phyloP scores from a whole-genome alignment of 768 basidiomycete species.

The Suillus fuscotomentosus region DNA sequence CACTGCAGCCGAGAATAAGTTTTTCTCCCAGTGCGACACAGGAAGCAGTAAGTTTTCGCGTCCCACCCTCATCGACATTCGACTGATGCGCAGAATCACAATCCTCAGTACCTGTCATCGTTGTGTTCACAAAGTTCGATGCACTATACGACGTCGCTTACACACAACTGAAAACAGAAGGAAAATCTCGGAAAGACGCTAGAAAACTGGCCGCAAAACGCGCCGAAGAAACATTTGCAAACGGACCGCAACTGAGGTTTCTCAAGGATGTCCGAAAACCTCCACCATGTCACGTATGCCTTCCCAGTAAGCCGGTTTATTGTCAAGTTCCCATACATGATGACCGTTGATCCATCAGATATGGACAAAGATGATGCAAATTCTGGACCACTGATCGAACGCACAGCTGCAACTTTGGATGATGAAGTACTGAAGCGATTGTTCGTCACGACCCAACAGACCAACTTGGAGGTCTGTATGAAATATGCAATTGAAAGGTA shows the following conservation, averaged over 20 bases:
- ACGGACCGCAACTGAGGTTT: not conserved
- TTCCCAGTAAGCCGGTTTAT: not conserved
- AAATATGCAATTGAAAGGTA: slow-evolving; percentile 2
- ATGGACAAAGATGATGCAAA: slow-evolving; percentile 16
- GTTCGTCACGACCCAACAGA: slow-evolving; percentile 24
- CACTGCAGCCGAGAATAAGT: slow-evolving; percentile 25
- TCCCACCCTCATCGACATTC: not conserved
- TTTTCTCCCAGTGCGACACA: slow-evolving; percentile 10
- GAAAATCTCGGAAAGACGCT: slow-evolving; percentile 11
- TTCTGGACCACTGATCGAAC: slow-evolving; percentile 14
- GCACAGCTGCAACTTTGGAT: slow-evolving; percentile 20
- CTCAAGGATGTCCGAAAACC: not conserved
- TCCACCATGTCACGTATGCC: slow-evolving; percentile 1
- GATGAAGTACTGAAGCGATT: slow-evolving; percentile 15
- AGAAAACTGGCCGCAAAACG: slow-evolving; percentile 11
- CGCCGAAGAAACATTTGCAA: slow-evolving; percentile 10
- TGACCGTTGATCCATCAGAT: slow-evolving; percentile 8
- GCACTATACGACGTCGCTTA: slow-evolving; percentile 23
- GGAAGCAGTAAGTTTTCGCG: slow-evolving; percentile 1
- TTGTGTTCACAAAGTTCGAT: slow-evolving; percentile 39
- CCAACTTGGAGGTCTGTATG: slow-evolving; percentile 19
- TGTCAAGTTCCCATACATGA: not conserved
- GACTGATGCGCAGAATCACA: not conserved
- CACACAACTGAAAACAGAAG: slow-evolving; percentile 11
- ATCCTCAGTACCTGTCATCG: slow-evolving; percentile 36